Conservation (phyloP, 768 basidiomycete genomes). For the Xerocomellus chrysenteron region DNA sequence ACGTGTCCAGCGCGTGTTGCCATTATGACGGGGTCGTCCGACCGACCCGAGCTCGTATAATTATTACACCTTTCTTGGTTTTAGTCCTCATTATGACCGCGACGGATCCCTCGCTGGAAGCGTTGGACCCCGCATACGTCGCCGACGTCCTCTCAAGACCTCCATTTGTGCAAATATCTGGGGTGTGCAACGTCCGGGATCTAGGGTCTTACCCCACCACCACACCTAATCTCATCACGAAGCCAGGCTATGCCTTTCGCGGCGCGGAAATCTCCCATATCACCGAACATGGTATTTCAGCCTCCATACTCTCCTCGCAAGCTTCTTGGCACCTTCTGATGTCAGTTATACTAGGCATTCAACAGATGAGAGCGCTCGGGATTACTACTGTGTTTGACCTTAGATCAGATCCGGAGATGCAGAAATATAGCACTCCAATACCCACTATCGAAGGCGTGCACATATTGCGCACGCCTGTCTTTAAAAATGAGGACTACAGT, state of each 20-base stretch:
- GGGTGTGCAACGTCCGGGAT: slow-evolving; percentile 75
- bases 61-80: background rate
- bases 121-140: slow-evolving; percentile 67
- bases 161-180: slow-evolving; percentile 69
- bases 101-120: slow-evolving; percentile 44
- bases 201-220: slow-evolving; percentile 61
- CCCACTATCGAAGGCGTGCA: slow-evolving; percentile 65
- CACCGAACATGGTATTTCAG: slow-evolving; percentile 59
- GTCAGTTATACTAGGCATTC: slow-evolving; percentile 46
- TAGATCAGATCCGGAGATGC: slow-evolving; percentile 76
- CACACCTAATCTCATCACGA: slow-evolving; percentile 51
- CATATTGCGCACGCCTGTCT: slow-evolving; percentile 61
- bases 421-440: slow-evolving; percentile 65
- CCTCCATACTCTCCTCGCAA: background rate
- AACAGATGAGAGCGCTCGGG: slow-evolving; percentile 56
- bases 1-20: slow-evolving; percentile 18
- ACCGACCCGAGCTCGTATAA: background rate
- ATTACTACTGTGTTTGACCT: slow-evolving; percentile 73
- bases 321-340: background rate
- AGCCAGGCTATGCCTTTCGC: slow-evolving; percentile 58
- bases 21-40: background rate
- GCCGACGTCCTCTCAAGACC: slow-evolving; percentile 60
- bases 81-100: slow-evolving; percentile 16
- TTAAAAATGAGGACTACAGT: slow-evolving; percentile 72
- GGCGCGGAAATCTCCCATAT: slow-evolving; percentile 73